Evolutionary conservation across 2,329 filamentous ascomycete genomes (phyloP), one percentile per base, ranked within the genome.

Genomic region (Trematosphaeria pertusa): DNA sequence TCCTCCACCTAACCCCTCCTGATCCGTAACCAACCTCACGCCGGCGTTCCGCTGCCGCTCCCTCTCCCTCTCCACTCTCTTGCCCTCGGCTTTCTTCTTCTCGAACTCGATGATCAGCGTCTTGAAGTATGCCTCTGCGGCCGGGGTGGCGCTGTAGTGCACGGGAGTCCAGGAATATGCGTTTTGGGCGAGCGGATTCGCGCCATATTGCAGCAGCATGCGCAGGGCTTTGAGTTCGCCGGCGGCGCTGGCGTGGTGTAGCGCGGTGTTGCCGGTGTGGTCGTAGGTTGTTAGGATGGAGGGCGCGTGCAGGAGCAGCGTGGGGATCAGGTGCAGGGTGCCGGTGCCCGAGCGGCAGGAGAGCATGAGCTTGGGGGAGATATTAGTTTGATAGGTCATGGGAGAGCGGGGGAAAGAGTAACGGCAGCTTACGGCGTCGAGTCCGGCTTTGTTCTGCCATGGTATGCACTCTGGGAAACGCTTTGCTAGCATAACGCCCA

Each of bases 81-180:
- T 62, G 1, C 64, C 75, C 49, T 77, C 76, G 1, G 74, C 72
- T 53, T 80, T 82, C 59, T 83, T 77, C 67, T 84, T 83, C 65
- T 88, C 87, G 14, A 85, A 81, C 61, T 94, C 89, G 0, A 80
- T 80, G 4, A 94, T 85, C 43, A 96, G 73, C 11, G 84, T 84
- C 72, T 89, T 90, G 52, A 94, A 86, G 66, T 95, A 94, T 0
- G 91, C 87, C 72, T 95, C 90, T 1, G 89, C 89, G 65, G 91
- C 87, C 6, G 91, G 86, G 0, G 88, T 93, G 11, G 88, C 85
- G 52, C 86, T 89, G 70, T 96, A 96, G 14, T 87, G 84, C n/a
- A 91, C 80, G 0, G 91, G 87, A 1, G 86, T 91, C 89, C 91
- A 95, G 64, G 84, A 87, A 78, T 87, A 90, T 2, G 84, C 75